A percentile compares a stretch with the other conserved stretches of the same genome.
phyloP scores from a whole-genome alignment of 1,139 yeast species.

The Pichia sp. region DNA sequence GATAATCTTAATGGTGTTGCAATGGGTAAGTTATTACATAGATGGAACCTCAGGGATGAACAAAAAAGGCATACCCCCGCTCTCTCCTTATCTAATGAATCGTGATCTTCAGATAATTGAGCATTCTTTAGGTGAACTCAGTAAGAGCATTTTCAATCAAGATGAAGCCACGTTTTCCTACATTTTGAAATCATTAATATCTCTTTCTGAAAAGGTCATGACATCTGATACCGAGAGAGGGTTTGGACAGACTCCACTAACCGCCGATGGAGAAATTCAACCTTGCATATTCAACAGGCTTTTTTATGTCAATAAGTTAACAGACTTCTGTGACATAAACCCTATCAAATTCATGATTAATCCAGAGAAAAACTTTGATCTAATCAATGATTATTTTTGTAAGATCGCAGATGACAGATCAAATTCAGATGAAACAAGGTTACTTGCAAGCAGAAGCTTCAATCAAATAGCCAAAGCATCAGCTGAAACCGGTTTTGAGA shows the following conservation, averaged over 20 bases:
- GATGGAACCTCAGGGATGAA: slow-evolving; percentile 53
- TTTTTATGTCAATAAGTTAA: slow-evolving; percentile 38
- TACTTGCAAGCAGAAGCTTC: slow-evolving; percentile 45
- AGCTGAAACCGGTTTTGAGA: slow-evolving; percentile 44
- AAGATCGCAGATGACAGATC: slow-evolving; percentile 39
- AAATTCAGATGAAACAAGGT: slow-evolving; percentile 41
- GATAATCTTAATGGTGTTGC: slow-evolving; percentile 62
- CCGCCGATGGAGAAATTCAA: slow-evolving; percentile 20
- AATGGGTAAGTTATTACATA: slow-evolving; percentile 64
- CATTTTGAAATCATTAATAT: slow-evolving; percentile 43
- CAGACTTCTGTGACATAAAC: slow-evolving; percentile 47
- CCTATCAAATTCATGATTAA: slow-evolving; percentile 45
- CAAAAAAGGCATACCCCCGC: slow-evolving; percentile 36
- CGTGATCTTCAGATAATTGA: slow-evolving; percentile 54
- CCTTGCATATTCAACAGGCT: slow-evolving; percentile 43
- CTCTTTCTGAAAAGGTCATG: slow-evolving; percentile 36
- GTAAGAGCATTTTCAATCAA: slow-evolving; percentile 57
- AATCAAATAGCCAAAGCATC: slow-evolving; percentile 45
- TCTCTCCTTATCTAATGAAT: slow-evolving; percentile 34
- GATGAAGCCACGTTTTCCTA: slow-evolving; percentile 45
- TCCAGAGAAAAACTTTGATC: slow-evolving; percentile 43
- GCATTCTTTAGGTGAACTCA: slow-evolving; percentile 51
- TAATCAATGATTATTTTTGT: slow-evolving; percentile 43
- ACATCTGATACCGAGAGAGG: background rate
- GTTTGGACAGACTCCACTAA: slow-evolving; percentile 23